Evolutionary conservation across 352 stramenopile genomes (phyloP).

Genomic region (Peronospora farinosa): DNA sequence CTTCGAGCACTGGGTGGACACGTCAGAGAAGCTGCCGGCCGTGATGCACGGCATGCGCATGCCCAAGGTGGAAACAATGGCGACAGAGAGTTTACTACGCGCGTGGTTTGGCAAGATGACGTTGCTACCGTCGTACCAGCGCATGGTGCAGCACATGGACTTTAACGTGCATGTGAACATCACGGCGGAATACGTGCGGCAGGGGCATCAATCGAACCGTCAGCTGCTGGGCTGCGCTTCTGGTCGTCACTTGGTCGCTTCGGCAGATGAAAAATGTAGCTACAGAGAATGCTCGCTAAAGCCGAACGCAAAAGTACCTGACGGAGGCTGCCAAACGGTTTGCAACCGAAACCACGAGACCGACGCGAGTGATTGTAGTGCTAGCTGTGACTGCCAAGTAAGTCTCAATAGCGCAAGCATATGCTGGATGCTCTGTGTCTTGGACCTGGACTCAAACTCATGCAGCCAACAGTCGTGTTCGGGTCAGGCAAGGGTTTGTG

Average conservation of each 20-base stretch:
- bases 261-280: constrained; percentile 26
- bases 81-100: constrained; percentile 25
- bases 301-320: constrained; percentile 17
- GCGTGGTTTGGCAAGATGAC: constrained; percentile 64
- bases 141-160: constrained; percentile 42
- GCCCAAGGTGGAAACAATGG: constrained; percentile 27
- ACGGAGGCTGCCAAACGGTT: constrained; percentile 27
- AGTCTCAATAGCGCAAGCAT: constrained; percentile 16
- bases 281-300: constrained; percentile 31
- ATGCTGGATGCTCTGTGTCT: constrained; percentile 58
- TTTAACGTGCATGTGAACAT: constrained; percentile 40
- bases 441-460: constrained; percentile 24
- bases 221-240: constrained; percentile 37
- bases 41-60: constrained; percentile 61
- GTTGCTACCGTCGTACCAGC: constrained; percentile 46
- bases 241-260: constrained; percentile 33
- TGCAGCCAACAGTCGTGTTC: constrained; percentile 37
- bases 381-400: no score
- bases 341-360: constrained; percentile 38
- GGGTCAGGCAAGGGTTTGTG: constrained; percentile 31
- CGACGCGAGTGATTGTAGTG: constrained; percentile 4
- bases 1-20: constrained; percentile 44
- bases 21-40: constrained; percentile 37
- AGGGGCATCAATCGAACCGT: constrained; percentile 22
- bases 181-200: constrained; percentile 31